phyloP scores from a whole-genome alignment of 768 basidiomycete species.

The Suillus sp. region DNA sequence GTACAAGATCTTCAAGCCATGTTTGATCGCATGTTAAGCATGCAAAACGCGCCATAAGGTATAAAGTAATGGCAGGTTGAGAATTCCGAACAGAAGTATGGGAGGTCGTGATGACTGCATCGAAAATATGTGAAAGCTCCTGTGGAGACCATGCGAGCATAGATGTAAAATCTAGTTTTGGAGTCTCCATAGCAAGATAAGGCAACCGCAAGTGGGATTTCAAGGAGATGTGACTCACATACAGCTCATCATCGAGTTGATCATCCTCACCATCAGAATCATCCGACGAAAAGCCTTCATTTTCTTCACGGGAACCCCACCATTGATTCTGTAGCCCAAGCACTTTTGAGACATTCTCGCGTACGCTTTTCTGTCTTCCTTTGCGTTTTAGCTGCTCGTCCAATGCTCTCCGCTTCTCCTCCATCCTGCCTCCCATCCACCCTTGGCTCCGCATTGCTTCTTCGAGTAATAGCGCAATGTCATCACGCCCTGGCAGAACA shows the following conservation, averaged over 20 bases:
- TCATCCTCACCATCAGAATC: slow-evolving; percentile 53
- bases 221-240: slow-evolving; percentile 37
- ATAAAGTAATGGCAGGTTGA: slow-evolving; percentile 89
- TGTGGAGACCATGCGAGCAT: slow-evolving; percentile 94
- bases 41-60: slow-evolving; percentile 92
- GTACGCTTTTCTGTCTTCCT: slow-evolving; percentile 54
- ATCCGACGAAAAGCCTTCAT: slow-evolving; percentile 45
- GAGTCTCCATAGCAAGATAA: slow-evolving; percentile 53
- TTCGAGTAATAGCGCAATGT: slow-evolving; percentile 83
- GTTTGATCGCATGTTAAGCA: slow-evolving; percentile 85
- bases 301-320: slow-evolving; percentile 61
- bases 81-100: slow-evolving; percentile 70
- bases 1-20: slow-evolving; percentile 91
- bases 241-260: slow-evolving; percentile 50
- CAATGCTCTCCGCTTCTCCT: slow-evolving; percentile 58
- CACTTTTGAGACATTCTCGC: slow-evolving; percentile 57
- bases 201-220: slow-evolving; percentile 15
- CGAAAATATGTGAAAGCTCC: slow-evolving; percentile 74
- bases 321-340: slow-evolving; percentile 60
- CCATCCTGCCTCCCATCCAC: slow-evolving; percentile 79
- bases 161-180: slow-evolving; percentile 71
- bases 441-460: slow-evolving; percentile 87
- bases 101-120: slow-evolving; percentile 79
- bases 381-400: slow-evolving; percentile 61
- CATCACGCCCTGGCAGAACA: slow-evolving; percentile 77